phyloP scores from a whole-genome alignment of 148 eudicot genomes.

The Cornus florida region DNA sequence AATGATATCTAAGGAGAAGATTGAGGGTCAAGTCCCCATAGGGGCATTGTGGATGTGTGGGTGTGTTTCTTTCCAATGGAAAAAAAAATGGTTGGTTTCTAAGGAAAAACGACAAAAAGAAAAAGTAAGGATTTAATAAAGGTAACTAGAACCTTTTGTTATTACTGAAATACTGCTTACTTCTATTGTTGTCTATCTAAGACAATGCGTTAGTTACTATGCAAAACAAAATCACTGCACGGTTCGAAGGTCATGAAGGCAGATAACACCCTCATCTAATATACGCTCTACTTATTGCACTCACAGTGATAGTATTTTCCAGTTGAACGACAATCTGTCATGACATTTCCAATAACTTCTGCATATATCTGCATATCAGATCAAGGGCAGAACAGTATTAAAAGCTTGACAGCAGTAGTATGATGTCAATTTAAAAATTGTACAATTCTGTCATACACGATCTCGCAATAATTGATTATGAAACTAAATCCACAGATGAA shows the following conservation, averaged over 20 bases:
- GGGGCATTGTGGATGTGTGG: too few relatives aligned
- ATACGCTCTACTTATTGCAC: slow-evolving; percentile 14
- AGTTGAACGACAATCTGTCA: slow-evolving; percentile 91
- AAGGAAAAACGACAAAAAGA: too few relatives aligned
- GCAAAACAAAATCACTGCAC: too few relatives aligned
- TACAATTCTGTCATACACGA: not conserved
- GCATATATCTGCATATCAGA: slow-evolving; percentile 62
- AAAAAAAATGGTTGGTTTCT: not conserved
- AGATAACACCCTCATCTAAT: not conserved
- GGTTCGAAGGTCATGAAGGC: not conserved
- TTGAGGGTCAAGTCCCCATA: too few relatives aligned
- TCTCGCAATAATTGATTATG: too few relatives aligned
- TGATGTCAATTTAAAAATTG: not conserved
- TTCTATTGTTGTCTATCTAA: too few relatives aligned
- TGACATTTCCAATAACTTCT: slow-evolving; percentile 91
- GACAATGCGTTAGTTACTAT: too few relatives aligned
- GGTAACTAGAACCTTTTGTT: not conserved
- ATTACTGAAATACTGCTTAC: not conserved
- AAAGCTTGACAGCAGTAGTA: not conserved
- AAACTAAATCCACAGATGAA: not conserved
- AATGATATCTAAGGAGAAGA: too few relatives aligned
- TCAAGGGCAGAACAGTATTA: not conserved
- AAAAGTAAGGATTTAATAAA: not conserved
- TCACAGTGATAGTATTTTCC: slow-evolving; percentile 91
- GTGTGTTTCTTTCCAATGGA: too few relatives aligned